These are phyloP conservation scores for Picea mariana DNA, from an alignment of 83 land plant genomes.

Conservation along the genomic window DNA sequence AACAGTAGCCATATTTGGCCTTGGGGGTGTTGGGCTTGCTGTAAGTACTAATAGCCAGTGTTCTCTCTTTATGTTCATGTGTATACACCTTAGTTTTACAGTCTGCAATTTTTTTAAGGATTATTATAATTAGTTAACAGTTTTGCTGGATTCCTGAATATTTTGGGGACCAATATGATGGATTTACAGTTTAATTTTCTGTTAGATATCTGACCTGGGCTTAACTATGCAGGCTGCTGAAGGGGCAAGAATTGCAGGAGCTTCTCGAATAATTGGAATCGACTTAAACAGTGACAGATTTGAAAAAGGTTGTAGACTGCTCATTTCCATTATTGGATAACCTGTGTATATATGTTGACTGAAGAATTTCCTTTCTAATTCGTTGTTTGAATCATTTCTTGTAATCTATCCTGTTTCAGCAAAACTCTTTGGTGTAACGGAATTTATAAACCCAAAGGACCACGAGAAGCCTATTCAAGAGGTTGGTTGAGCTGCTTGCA, in stretches of 20 bases:
- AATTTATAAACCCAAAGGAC: conserved; percentile 48
- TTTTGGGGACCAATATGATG: too few species aligned
- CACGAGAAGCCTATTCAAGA: conserved; percentile 37
- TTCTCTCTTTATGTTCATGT: too few species aligned
- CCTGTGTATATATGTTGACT: too few species aligned
- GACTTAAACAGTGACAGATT: conserved; percentile 23
- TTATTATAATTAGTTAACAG: background rate
- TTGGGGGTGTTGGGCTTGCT: conserved; percentile 73
- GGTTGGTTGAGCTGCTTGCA: conserved; percentile 13
- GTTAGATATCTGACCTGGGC: background rate
- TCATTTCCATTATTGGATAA: too few species aligned
- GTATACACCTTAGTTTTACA: background rate
- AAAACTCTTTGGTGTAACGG: conserved; percentile 42
- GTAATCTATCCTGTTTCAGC: conserved; percentile 19
- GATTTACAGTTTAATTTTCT: too few species aligned
- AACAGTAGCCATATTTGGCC: conserved; percentile 68
- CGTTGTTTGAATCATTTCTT: background rate
- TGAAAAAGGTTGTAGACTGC: conserved; percentile 8
- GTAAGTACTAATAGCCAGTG: conserved; percentile 13
- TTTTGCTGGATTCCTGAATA: too few species aligned
- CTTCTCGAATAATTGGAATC: conserved; percentile 34
- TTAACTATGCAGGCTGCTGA: conserved; percentile 26
- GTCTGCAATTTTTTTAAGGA: background rate
- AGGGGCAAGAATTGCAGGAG: conserved; percentile 43
- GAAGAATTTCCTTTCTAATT: background rate